Conservation (phyloP, 176 grass and related monocot genomes). For the Alloteropsis semialata region DNA sequence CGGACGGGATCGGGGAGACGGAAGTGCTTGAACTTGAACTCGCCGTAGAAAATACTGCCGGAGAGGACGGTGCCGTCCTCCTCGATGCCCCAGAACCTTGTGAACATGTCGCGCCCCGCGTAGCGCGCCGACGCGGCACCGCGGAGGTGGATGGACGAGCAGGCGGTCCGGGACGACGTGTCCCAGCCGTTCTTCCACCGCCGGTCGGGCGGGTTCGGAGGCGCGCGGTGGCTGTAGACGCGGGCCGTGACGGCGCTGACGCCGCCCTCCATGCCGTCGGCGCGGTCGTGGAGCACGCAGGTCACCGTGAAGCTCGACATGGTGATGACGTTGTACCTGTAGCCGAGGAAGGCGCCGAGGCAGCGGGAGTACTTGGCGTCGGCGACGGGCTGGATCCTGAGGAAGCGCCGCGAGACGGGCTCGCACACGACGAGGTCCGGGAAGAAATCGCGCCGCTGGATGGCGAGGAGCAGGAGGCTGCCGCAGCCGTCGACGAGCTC, state of each 20-base stretch:
- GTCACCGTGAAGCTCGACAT: not conserved
- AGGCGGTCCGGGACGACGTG: not conserved
- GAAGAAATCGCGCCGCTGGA: not conserved
- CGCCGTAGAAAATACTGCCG: fast-evolving
- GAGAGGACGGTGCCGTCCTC: not conserved
- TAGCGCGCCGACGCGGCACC: not conserved
- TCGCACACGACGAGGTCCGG: constrained; percentile 23
- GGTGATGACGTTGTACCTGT: not conserved
- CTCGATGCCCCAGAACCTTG: not conserved
- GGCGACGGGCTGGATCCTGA: not conserved
- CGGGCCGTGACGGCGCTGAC: not conserved
- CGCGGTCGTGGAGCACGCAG: not conserved
- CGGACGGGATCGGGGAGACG: not conserved
- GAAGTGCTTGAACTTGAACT: not conserved
- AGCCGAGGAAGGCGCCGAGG: not conserved
- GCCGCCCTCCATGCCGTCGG: not conserved
- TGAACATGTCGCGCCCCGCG: not conserved
- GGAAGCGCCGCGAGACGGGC: not conserved
- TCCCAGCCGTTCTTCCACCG: not conserved
- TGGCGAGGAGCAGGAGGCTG: constrained; percentile 6
- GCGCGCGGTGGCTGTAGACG: not conserved
- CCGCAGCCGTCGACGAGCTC: not conserved
- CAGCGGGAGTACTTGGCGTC: not conserved
- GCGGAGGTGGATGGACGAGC: not conserved
- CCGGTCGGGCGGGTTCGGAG: not conserved